Base-by-base conservation (phyloP, 768 basidiomycete species). In the Hydnomerulius pinastri region DNA sequence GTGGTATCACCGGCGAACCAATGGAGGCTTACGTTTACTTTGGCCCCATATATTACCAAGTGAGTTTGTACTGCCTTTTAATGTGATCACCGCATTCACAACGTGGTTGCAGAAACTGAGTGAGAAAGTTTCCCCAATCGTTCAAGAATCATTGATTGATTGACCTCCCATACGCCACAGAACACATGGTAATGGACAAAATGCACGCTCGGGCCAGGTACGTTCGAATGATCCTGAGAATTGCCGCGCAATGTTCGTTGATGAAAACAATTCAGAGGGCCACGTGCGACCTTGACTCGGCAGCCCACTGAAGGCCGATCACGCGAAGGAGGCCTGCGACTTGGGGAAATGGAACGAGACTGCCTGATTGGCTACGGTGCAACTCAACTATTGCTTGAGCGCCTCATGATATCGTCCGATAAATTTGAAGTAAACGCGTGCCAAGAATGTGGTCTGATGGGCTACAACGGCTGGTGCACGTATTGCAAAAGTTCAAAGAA, bases 131-230 rank as follows among this genome's bases (percentile, higher is more conserved):
- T 23, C 24, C 28, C 21, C 21, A 41, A 37, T 51, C 21, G 15
- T 33, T 17, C 13, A 20, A 37, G 39, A 46, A 39, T 18, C 42
- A 43, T 46, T 6, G 43, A 30, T 33, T 43, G 32, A 48, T 41
- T 58, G n/a, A 60, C 56, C 48, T 60, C 46, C 51, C 56, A 52
- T 46, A 20, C 51, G 20, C 32, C 43, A 33, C 58, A 90, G 86
- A 95, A 76, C 95, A 96, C 74, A 98, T 98, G 96, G 96, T 98
- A 43, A 90, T 98, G 87, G 97, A 99, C 78, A 99, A 99, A 78
- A 99, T 99, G 97, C 97, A 99, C 61, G 97, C 97, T 57, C 87
- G 97, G 50, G 94, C 97, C 43, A 87, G 92, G 92, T 87, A 68
- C 60, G 77, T 61, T 43, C 47, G 44, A 30, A 23, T 21, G 33